A percentile compares a stretch with the other conserved stretches of the same genome.
Evolutionary conservation across 257 asterid species (phyloP).

Genomic region (Handroanthus guayacan): DNA sequence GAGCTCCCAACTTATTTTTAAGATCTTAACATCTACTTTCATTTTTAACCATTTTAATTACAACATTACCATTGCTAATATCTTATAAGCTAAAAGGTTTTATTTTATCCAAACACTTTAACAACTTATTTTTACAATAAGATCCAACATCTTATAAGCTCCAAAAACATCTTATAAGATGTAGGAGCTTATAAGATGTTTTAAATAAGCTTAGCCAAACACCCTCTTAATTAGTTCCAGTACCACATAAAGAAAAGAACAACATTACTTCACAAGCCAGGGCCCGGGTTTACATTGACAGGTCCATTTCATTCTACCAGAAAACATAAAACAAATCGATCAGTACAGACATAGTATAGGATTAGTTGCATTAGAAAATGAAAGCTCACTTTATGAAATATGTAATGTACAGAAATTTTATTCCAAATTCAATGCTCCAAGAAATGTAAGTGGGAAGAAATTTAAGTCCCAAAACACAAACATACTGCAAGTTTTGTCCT

Average conservation of each 20-base stretch:
- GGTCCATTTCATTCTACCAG: not conserved
- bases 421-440: not conserved
- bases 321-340: not conserved
- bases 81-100: no score
- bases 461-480: not conserved
- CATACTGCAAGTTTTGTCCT: not conserved
- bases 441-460: not conserved
- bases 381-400: not conserved
- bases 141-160: no score
- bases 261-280: not conserved
- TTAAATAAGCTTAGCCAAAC: no score
- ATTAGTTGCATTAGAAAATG: not conserved
- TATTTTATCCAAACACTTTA: no score
- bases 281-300: not conserved
- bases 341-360: not conserved
- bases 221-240: not conserved
- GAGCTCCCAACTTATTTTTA: no score
- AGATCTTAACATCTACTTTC: no score
- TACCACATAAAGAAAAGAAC: not conserved
- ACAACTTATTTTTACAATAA: no score
- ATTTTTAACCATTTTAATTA: no score
- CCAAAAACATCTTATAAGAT: no score
- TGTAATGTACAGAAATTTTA: not conserved
- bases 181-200: no score
- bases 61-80: no score